phyloP scores from a whole-genome alignment of 768 basidiomycete species.

The Suillus bovinus region DNA sequence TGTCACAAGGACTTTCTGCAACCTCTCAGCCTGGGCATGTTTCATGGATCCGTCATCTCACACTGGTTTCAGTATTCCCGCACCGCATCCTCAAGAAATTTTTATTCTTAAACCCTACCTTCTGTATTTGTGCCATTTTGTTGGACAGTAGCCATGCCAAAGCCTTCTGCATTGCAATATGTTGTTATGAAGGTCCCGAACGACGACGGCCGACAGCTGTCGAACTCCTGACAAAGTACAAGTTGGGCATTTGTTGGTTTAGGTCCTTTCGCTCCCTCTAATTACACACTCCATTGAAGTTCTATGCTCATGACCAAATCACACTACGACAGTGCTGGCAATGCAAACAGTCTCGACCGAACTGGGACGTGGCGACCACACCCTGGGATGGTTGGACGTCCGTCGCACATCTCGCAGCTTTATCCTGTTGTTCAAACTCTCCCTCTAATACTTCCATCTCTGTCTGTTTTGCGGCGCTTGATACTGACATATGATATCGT shows the following conservation, averaged over 20 bases:
- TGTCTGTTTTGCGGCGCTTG: no score
- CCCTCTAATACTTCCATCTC: no score
- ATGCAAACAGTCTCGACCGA: background rate
- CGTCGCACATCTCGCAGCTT: background rate
- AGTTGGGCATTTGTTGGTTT: background rate
- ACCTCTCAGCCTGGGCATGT: background rate
- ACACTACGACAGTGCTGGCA: background rate
- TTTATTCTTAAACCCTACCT: background rate
- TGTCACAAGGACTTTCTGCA: background rate
- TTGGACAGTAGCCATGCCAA: background rate
- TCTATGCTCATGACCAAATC: background rate
- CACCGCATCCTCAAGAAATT: no score
- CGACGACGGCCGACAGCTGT: background rate
- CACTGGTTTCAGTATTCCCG: no score
- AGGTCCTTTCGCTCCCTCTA: background rate
- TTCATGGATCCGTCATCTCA: background rate
- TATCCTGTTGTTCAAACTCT: background rate
- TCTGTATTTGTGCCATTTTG: background rate
- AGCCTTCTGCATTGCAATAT: background rate
- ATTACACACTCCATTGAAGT: background rate
- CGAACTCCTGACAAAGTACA: background rate
- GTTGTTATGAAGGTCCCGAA: background rate
- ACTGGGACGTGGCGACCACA: no score
- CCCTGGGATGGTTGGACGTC: background rate
- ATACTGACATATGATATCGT: no score